phyloP scores from a whole-genome alignment of 352 stramenopile genomes.

The Pythium brassicae region DNA sequence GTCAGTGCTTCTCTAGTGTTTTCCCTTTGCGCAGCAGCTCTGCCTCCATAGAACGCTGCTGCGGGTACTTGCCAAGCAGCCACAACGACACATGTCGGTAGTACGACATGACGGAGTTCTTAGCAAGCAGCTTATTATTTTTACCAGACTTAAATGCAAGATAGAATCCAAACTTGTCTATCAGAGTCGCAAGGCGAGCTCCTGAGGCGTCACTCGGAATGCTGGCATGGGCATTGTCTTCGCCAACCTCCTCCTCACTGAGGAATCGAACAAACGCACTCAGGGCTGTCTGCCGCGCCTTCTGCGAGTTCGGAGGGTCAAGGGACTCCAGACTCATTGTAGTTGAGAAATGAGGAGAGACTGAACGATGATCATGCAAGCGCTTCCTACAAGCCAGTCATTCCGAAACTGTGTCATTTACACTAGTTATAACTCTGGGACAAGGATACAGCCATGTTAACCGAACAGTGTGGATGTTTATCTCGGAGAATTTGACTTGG shows the following conservation, averaged over 20 bases:
- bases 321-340: not conserved
- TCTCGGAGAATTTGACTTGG: no score
- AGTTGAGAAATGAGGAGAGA: no score
- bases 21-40: no score
- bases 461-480: no score
- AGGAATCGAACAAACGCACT: not conserved
- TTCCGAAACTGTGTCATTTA: no score
- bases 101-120: not conserved
- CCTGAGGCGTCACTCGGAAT: not conserved
- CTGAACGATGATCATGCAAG: not conserved
- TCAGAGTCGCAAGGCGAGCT: not conserved
- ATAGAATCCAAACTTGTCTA: slow-evolving; percentile 9
- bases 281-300: not conserved
- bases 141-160: slow-evolving; percentile 3
- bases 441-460: no score
- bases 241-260: not conserved
- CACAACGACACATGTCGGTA: no score
- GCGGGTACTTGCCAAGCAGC: no score
- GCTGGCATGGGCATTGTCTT: slow-evolving; percentile 3
- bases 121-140: not conserved
- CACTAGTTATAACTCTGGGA: no score
- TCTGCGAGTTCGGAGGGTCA: not conserved
- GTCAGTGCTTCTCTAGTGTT: not conserved
- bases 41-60: no score
- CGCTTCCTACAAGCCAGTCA: no score